Percentiles rank a stretch among this genome's conserved stretches.
phyloP scores from a whole-genome alignment of 495 filamentous ascomycete species.

The Staphylotrichum tortipilum region DNA sequence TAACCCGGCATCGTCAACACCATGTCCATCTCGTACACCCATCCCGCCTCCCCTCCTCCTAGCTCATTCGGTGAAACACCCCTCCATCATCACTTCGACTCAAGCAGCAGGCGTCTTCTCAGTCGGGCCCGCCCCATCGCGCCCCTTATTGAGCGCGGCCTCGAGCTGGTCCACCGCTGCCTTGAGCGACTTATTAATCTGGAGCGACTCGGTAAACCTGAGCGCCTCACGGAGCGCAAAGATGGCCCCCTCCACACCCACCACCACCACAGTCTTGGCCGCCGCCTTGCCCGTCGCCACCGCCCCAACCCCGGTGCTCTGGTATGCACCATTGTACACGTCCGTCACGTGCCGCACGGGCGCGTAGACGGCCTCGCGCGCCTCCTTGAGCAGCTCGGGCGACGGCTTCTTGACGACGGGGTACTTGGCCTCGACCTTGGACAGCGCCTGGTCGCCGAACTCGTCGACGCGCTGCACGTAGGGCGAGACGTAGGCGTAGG shows the following conservation, averaged over 20 bases:
- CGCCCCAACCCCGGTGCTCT: conserved; percentile 35
- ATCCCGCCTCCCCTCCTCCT: background rate
- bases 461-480: conserved; percentile 76
- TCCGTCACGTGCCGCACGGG: conserved; percentile 62
- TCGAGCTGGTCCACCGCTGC: background rate
- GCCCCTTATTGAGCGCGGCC: too few relatives aligned
- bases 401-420: conserved; percentile 86
- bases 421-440: conserved; percentile 66
- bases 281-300: conserved; percentile 52
- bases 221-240: background rate
- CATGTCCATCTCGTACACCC: too few relatives aligned
- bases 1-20: too few relatives aligned
- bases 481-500: conserved; percentile 68
- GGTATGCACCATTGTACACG: conserved; percentile 65
- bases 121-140: too few relatives aligned
- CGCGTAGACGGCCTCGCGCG: conserved; percentile 53
- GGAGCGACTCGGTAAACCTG: background rate
- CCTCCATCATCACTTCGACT: too few relatives aligned
- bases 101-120: too few relatives aligned
- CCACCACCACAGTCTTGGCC: conserved; percentile 32
- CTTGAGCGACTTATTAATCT: background rate
- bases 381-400: conserved; percentile 58
- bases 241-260: background rate
- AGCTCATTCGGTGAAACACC: too few relatives aligned
- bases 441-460: conserved; percentile 66